phyloP scores from a whole-genome alignment of 129 eudicot species.

The Tanacetum coccineum region DNA sequence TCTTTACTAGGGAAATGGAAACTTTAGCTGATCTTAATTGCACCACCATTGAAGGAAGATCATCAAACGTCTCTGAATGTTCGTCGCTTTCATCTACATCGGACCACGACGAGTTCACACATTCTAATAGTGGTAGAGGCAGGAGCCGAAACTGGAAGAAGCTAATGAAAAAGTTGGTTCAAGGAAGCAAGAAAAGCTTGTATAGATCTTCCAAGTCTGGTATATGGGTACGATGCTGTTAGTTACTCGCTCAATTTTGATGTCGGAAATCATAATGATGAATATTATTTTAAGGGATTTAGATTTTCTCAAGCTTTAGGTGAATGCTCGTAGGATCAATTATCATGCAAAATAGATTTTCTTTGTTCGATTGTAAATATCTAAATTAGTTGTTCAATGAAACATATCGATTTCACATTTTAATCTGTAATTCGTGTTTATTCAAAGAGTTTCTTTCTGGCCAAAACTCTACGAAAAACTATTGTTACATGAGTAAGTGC shows the following conservation, averaged over 20 bases:
- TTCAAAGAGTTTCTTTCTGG: not conserved
- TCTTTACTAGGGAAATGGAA: not conserved
- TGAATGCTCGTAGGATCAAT: too few relatives aligned
- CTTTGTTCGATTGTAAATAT: not conserved
- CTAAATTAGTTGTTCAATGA: not conserved
- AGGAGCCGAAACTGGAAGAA: constrained; percentile 37
- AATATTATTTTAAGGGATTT: not conserved
- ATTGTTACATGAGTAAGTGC: not conserved
- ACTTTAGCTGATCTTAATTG: not conserved
- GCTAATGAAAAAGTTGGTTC: constrained; percentile 45
- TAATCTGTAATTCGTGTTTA: not conserved
- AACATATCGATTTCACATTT: not conserved
- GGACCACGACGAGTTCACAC: constrained; percentile 45
- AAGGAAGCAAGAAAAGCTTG: constrained; percentile 46
- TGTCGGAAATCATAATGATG: constrained; percentile 36
- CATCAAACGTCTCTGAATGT: constrained; percentile 24
- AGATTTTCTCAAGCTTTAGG: too few relatives aligned
- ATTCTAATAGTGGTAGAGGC: constrained; percentile 1
- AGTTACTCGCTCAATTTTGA: constrained; percentile 73
- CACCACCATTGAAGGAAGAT: constrained; percentile 4
- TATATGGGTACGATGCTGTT: constrained; percentile 55
- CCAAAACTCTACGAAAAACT: too few relatives aligned
- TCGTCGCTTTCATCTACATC: constrained; percentile 26
- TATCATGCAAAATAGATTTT: too few relatives aligned
- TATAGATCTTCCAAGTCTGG: constrained; percentile 36